phyloP scores from a whole-genome alignment of 2,329 filamentous ascomycete species.

The Didymella pomorum region DNA sequence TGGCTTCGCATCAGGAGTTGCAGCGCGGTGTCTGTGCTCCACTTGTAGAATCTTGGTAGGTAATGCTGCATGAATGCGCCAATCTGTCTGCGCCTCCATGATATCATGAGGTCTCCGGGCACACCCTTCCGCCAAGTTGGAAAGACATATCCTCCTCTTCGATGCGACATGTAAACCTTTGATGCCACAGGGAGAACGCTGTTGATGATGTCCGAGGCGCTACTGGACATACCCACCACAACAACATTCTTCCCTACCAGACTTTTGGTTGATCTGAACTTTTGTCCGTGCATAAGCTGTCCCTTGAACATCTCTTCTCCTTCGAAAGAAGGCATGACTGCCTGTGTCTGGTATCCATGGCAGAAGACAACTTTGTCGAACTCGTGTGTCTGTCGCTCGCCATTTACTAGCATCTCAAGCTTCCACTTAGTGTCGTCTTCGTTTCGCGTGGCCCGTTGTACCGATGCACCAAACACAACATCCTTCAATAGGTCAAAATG shows the following conservation, averaged over 20 bases:
- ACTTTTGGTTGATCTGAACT: background rate
- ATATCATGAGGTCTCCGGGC: background rate
- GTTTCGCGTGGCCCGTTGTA: background rate
- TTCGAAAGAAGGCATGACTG: background rate
- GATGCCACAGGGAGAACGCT: background rate
- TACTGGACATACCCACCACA: background rate
- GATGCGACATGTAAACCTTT: background rate
- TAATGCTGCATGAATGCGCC: background rate
- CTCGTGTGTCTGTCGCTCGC: background rate
- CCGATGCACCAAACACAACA: background rate
- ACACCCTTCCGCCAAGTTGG: background rate
- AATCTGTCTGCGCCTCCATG: background rate
- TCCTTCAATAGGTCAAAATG: background rate
- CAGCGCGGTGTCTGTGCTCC: background rate
- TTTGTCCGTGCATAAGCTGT: background rate
- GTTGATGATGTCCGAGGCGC: background rate
- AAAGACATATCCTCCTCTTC: background rate
- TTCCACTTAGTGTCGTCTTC: background rate
- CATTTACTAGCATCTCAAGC: background rate
- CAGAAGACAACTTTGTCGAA: background rate
- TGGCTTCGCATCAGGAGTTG: background rate
- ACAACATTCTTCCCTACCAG: background rate
- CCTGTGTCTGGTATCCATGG: background rate
- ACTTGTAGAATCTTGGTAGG: background rate
- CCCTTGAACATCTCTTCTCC: background rate